A percentile compares a stretch with the other conserved stretches of the same genome.
These are phyloP conservation scores for Pseudotulostoma volvatum DNA, from an alignment of 495 filamentous ascomycete genomes.

Conservation along the genomic window DNA sequence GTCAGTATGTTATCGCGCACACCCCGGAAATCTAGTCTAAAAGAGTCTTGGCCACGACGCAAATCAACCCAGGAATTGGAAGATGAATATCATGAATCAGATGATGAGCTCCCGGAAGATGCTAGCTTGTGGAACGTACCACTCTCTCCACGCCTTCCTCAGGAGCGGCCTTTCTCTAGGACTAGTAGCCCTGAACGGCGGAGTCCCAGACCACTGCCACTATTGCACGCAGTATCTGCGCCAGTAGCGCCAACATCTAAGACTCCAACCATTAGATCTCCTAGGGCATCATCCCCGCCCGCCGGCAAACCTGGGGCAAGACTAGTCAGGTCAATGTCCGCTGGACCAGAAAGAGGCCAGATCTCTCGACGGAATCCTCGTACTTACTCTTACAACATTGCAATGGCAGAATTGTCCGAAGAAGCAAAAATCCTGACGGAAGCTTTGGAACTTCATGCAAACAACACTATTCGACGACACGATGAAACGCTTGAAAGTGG, in stretches of 20 bases:
- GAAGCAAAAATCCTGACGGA: constrained; percentile 83
- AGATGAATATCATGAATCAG: constrained; percentile 72
- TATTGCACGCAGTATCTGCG: constrained; percentile 23
- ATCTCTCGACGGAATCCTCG: constrained; percentile 38
- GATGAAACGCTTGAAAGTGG: constrained; percentile 36
- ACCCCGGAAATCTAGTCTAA: constrained; percentile 15
- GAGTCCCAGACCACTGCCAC: constrained; percentile 25
- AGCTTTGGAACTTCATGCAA: constrained; percentile 72
- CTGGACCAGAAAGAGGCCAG: constrained; percentile 28
- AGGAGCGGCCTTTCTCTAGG: constrained; percentile 42
- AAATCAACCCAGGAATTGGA: constrained; percentile 72
- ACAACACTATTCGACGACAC: constrained; percentile 37
- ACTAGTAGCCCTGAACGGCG: constrained; percentile 39
- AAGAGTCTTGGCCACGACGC: constrained; percentile 43
- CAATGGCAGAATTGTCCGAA: constrained; percentile 60
- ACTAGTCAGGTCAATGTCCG: constrained; percentile 25
- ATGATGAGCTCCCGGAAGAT: constrained; percentile 87
- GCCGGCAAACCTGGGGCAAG: constrained; percentile 4
- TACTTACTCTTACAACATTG: constrained; percentile 74
- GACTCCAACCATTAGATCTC: constrained; percentile 5
- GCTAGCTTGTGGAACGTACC: constrained; percentile 87
- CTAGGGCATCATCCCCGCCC: constrained; percentile 19
- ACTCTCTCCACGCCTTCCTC: constrained; percentile 66
- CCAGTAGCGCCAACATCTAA: constrained; percentile 12
- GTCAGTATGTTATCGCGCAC: neutral